A percentile compares a stretch with the other conserved stretches of the same genome.
Evolutionary conservation across 83 land plant genomes (phyloP).

Genomic region (Thuja plicata): DNA sequence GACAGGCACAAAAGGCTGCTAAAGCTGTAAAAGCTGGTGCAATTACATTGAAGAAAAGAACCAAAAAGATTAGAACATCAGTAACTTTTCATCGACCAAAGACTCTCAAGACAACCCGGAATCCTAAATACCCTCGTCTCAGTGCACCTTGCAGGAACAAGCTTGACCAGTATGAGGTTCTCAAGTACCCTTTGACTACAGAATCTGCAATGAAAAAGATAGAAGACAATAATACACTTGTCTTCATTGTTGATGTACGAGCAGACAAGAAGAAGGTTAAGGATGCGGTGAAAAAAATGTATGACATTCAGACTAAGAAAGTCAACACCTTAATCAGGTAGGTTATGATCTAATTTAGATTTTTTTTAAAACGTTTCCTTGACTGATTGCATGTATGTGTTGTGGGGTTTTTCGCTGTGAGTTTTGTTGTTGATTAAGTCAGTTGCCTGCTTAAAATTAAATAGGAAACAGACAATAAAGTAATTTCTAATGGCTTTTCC

Average conservation of each 20-base stretch:
- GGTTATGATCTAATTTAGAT: neutral
- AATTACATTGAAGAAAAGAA: conserved; percentile 36
- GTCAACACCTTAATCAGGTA: conserved; percentile 70
- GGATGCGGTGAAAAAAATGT: conserved; percentile 73
- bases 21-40: conserved; percentile 55
- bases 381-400: neutral
- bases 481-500: neutral
- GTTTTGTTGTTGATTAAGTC: neutral
- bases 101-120: conserved; percentile 49
- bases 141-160: conserved; percentile 35
- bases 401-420: neutral
- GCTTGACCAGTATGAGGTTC: conserved; percentile 69
- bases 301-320: conserved; percentile 72
- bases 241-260: conserved; percentile 67
- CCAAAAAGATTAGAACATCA: conserved; percentile 55
- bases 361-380: neutral
- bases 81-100: conserved; percentile 65
- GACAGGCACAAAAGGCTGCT: conserved; percentile 56
- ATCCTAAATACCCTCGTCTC: conserved; percentile 51
- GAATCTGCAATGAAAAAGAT: conserved; percentile 79
- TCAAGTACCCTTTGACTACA: conserved; percentile 65
- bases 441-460: neutral
- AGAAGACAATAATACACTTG: conserved; percentile 68
- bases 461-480: neutral
- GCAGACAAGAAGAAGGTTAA: conserved; percentile 73